phyloP scores from a whole-genome alignment of 345 rosid species.

The Theobroma cacao region DNA sequence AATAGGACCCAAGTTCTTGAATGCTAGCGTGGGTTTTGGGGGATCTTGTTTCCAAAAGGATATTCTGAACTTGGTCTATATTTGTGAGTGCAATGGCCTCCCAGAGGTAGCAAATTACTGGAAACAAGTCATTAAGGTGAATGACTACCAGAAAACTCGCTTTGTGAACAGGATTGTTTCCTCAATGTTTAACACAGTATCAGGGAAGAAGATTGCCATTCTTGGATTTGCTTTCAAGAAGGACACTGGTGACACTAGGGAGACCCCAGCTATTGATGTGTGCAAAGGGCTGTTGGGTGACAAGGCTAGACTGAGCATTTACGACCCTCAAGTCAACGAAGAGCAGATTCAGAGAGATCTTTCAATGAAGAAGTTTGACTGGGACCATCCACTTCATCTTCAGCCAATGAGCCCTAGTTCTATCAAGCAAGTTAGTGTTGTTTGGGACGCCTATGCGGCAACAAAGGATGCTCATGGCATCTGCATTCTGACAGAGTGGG shows the following conservation, averaged over 20 bases:
- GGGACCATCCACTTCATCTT: constrained; percentile 66
- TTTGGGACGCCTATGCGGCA: constrained; percentile 58
- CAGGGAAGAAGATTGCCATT: constrained; percentile 60
- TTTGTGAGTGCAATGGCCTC: constrained; percentile 71
- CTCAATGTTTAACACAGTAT: constrained; percentile 66
- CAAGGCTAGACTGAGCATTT: constrained; percentile 56
- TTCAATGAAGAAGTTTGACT: constrained; percentile 65
- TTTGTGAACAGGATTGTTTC: constrained; percentile 63
- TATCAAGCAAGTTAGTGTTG: constrained; percentile 45
- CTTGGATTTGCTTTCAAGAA: constrained; percentile 75
- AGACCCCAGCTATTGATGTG: constrained; percentile 74
- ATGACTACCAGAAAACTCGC: constrained; percentile 67
- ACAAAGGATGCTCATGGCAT: constrained; percentile 59
- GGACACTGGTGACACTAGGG: constrained; percentile 80
- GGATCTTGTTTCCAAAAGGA: constrained; percentile 80
- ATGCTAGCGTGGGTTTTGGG: constrained; percentile 74
- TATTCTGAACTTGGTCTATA: constrained; percentile 61
- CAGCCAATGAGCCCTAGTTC: constrained; percentile 51
- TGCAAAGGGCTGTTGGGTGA: constrained; percentile 64
- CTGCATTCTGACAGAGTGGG: constrained; percentile 71
- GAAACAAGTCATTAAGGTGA: constrained; percentile 75
- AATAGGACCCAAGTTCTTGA: constrained; percentile 70
- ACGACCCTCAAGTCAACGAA: constrained; percentile 58
- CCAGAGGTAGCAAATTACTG: constrained; percentile 68
- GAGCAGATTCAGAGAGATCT: constrained; percentile 72